Evolutionary conservation across 2,329 filamentous ascomycete species (phyloP), one percentile per base, ranked within the genome.

Genomic region (Arthrobotrys sinensis): DNA sequence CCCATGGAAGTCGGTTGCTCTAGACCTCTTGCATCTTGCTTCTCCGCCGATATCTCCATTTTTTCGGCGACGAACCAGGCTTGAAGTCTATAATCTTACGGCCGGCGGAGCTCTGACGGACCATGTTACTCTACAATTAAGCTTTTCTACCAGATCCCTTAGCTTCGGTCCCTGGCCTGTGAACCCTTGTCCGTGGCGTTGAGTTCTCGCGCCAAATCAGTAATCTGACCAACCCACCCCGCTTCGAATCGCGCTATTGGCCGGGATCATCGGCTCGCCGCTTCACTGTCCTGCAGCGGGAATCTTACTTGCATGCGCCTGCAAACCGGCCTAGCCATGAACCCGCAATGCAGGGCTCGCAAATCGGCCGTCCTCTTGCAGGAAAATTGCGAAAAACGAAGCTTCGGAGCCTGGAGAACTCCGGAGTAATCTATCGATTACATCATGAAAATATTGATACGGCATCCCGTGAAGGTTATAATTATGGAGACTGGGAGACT

Each of bases 161-260:
- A 8, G 36, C 36, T 38, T 38, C 36, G 24, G 24, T 1, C 36
- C 12, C n/a, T 45, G 12, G 40, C 12, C 40, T 14, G 2, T 2
- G 24, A 45, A 45, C 40, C 40, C n/a, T 45, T 6, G n/a, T n/a
- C 6, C 40, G 11, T 16, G n/a, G 40, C n/a, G 4, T 12, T 1
- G 12, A 6, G 6, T 16, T 16, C n/a, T 45, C 6, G 40, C 40
- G 40, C 40, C 12, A 2, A 16, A 62, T 40, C 55, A 62, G 11
- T 62, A 40, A 62, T 62, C 55, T 40, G n/a, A 40, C 11, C 11
- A 60, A 38, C 1, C n/a, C 7, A 11, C 34, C 52, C 52, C 52
- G 52, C 24, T 36, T 14, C 1, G 12, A 57, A 38, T 7, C 34
- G 55, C n/a, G 55, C 34, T 16, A 62, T 62, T 62, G 55, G 55